Conservation (phyloP, 257 asterid species). For the Solanum tarapatanum region DNA sequence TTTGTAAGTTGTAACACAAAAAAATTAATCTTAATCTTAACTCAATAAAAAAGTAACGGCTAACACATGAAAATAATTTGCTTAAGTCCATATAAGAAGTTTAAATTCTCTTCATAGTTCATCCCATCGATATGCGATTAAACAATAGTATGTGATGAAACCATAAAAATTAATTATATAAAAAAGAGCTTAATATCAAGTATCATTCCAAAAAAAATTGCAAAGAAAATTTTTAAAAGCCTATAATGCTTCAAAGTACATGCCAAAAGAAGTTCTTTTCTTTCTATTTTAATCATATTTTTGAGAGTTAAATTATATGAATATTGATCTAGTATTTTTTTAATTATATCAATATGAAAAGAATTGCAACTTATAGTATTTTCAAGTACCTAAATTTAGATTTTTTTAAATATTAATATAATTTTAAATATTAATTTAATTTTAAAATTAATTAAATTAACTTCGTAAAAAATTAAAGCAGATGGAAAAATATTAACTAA, state of each 20-base stretch:
- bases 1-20: no score
- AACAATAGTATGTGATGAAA: background rate
- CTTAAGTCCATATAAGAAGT: no score
- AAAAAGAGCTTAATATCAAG: background rate
- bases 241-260: background rate
- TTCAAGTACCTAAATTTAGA: background rate
- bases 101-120: no score
- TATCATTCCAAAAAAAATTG: background rate
- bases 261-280: background rate
- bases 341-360: background rate
- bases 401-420: no score
- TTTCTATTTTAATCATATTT: background rate
- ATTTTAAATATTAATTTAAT: no score
- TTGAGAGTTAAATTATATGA: no score
- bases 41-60: background rate
- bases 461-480: no score
- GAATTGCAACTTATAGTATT: no score
- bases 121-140: background rate
- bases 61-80: background rate
- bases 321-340: no score
- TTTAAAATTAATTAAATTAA: no score
- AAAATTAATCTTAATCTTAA: no score
- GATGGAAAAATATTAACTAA: no score
- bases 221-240: background rate
- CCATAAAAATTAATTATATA: background rate